These are phyloP conservation scores for Alternaria viburni DNA, from an alignment of 2,329 filamentous ascomycete genomes.

Conservation along the genomic window DNA sequence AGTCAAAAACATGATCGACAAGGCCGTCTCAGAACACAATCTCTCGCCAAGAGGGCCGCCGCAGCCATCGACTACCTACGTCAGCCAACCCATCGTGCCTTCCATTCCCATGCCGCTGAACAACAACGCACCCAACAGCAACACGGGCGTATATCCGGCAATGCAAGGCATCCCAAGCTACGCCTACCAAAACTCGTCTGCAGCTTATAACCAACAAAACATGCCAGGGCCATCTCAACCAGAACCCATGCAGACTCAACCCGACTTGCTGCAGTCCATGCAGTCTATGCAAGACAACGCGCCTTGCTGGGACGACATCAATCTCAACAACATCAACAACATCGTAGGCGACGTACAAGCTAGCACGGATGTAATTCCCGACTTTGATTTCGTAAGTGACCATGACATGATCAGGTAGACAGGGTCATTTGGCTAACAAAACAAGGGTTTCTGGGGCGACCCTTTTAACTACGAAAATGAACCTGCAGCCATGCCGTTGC, in stretches of 20 bases:
- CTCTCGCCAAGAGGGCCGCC: slow-evolving; percentile 21
- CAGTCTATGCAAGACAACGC: slow-evolving; percentile 20
- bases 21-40: slow-evolving; percentile 36
- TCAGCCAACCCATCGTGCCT: slow-evolving; percentile 10
- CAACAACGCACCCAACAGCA: slow-evolving; percentile 15
- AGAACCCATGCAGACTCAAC: slow-evolving; percentile 9
- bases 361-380: slow-evolving; percentile 36
- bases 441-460: slow-evolving; percentile 47
- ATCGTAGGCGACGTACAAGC: slow-evolving; percentile 36
- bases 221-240: slow-evolving; percentile 7
- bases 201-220: slow-evolving; percentile 7
- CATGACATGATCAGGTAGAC: not conserved
- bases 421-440: slow-evolving; percentile 12
- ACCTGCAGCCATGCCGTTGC: slow-evolving; percentile 24
- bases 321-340: slow-evolving; percentile 42
- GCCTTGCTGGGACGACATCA: slow-evolving; percentile 43
- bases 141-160: slow-evolving; percentile 20
- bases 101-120: slow-evolving; percentile 11
- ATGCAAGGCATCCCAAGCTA: slow-evolving; percentile 25
- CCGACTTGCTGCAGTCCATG: slow-evolving; percentile 15
- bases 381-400: slow-evolving; percentile 46
- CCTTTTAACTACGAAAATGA: slow-evolving; percentile 45
- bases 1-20: slow-evolving; percentile 49
- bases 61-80: slow-evolving; percentile 23
- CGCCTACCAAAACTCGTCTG: slow-evolving; percentile 11